These are phyloP conservation scores for Rhodotorula diobovata DNA, from an alignment of 768 basidiomycete genomes.

Conservation along the genomic window DNA sequence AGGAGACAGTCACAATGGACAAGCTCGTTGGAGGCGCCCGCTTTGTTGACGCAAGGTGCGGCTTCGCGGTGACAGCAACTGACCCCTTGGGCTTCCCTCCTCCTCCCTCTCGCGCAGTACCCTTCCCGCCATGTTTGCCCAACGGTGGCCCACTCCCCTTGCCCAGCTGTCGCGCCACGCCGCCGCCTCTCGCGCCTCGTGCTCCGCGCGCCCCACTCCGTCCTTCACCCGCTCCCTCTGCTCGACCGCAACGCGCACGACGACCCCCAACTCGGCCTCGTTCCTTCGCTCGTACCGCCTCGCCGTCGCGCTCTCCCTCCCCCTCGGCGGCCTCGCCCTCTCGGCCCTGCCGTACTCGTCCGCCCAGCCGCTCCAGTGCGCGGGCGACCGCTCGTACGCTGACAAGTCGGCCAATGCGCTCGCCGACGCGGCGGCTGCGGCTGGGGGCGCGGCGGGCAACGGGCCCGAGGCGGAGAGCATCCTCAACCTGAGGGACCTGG, in stretches of 20 bases:
- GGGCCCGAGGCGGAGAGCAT: conserved; percentile 44
- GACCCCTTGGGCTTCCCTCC: no score
- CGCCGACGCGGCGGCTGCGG: not conserved
- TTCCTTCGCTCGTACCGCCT: conserved; percentile 37
- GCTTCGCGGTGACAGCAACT: no score
- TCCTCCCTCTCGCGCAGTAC: no score
- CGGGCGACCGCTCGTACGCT: conserved; percentile 17
- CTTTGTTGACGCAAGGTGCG: no score
- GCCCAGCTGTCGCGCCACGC: not conserved
- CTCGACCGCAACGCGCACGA: not conserved
- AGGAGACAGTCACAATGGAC: no score
- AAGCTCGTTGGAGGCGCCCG: no score
- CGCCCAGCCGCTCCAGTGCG: conserved; percentile 17
- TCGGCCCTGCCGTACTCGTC: conserved; percentile 7
- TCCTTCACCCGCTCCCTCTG: conserved; percentile 9
- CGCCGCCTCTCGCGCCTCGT: not conserved
- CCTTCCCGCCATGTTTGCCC: not conserved
- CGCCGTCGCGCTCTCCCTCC: conserved; percentile 25
- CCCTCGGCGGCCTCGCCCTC: conserved; percentile 12
- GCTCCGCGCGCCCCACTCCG: not conserved
- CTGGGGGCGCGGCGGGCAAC: not conserved
- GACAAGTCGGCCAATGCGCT: not conserved
- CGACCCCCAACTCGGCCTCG: not conserved
- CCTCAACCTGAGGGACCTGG: conserved; percentile 72
- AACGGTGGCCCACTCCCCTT: conserved; percentile 13